phyloP scores from a whole-genome alignment of 2,329 filamentous ascomycete species.

The Hypoxylon sp. region DNA sequence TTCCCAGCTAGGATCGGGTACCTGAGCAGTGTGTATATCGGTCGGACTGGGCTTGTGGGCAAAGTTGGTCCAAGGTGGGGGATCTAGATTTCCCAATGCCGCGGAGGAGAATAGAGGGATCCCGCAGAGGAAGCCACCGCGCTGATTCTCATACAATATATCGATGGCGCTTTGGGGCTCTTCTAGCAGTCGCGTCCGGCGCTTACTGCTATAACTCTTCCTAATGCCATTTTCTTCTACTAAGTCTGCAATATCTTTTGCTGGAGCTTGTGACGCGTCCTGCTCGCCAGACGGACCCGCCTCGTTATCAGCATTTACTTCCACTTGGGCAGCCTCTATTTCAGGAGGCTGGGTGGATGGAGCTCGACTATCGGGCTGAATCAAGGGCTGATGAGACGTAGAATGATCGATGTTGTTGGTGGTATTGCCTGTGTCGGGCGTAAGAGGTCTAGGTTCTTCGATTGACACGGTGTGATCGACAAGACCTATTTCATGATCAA shows the following conservation, averaged over 20 bases:
- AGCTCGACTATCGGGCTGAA: constrained; percentile 45
- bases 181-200: constrained; percentile 35
- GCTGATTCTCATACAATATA: constrained; percentile 94
- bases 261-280: constrained; percentile 26
- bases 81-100: constrained; percentile 88
- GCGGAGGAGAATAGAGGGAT: constrained; percentile 89
- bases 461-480: constrained; percentile 66
- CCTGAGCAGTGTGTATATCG: constrained; percentile 85
- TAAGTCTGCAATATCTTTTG: constrained; percentile 15
- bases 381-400: constrained; percentile 44
- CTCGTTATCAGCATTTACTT: constrained; percentile 27
- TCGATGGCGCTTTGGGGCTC: constrained; percentile 76
- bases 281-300: constrained; percentile 40
- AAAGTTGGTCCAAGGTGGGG: constrained; percentile 86
- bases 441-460: constrained; percentile 37
- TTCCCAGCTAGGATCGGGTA: constrained; percentile 95
- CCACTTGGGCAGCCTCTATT: constrained; percentile 23
- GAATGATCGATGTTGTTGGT: constrained; percentile 32
- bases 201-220: constrained; percentile 24
- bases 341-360: constrained; percentile 44
- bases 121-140: constrained; percentile 90
- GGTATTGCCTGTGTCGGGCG: constrained; percentile 32
- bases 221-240: constrained; percentile 29
- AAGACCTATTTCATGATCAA: constrained; percentile 80
- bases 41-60: constrained; percentile 73